Conservation (phyloP, 2,329 filamentous ascomycete species). For the Nigrograna mackinnonii region DNA sequence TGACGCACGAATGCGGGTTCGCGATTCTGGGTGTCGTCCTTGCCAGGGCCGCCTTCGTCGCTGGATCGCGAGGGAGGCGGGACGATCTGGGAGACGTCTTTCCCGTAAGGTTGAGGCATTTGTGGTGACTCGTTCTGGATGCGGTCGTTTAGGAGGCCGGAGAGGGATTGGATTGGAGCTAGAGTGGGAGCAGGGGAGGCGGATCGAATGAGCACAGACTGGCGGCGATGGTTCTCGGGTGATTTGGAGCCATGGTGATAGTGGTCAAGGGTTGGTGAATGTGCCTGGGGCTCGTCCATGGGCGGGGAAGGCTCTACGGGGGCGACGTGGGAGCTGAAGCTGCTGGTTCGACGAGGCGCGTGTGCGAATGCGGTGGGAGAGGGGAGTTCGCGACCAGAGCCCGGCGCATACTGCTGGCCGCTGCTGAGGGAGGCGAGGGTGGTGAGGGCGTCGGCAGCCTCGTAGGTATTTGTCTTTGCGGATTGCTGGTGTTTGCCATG, state of each 20-base stretch:
- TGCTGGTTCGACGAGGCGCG: conserved; percentile 36
- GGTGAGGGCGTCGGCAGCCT: conserved; percentile 45
- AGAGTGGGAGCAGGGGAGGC: conserved; percentile 38
- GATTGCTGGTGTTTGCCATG: conserved; percentile 6
- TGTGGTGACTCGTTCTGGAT: conserved; percentile 15
- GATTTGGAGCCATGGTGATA: conserved; percentile 51
- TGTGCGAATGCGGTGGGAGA: conserved; percentile 31
- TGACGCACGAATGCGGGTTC: conserved; percentile 34
- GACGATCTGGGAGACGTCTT: conserved; percentile 29
- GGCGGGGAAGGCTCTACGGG: conserved; percentile 46
- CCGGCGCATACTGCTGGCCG: conserved; percentile 32
- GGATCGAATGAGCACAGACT: conserved; percentile 29
- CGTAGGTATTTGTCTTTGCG: conserved; percentile 30
- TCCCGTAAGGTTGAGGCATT: conserved; percentile 15
- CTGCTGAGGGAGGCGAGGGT: conserved; percentile 36
- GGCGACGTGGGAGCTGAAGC: conserved; percentile 35
- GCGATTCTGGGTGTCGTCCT: conserved; percentile 28
- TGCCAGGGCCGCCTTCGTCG: conserved; percentile 11
- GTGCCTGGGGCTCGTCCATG: conserved; percentile 30
- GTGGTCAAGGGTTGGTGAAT: conserved; percentile 51
- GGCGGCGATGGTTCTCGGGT: conserved; percentile 47
- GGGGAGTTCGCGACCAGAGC: conserved; percentile 29
- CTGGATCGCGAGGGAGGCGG: conserved; percentile 14
- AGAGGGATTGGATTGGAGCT: conserved; percentile 45
- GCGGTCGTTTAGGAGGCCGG: conserved; percentile 22